Percentiles rank a stretch among this genome's conserved stretches.
phyloP scores from a whole-genome alignment of 75 land plant genomes.

The Cupressus sempervirens region DNA sequence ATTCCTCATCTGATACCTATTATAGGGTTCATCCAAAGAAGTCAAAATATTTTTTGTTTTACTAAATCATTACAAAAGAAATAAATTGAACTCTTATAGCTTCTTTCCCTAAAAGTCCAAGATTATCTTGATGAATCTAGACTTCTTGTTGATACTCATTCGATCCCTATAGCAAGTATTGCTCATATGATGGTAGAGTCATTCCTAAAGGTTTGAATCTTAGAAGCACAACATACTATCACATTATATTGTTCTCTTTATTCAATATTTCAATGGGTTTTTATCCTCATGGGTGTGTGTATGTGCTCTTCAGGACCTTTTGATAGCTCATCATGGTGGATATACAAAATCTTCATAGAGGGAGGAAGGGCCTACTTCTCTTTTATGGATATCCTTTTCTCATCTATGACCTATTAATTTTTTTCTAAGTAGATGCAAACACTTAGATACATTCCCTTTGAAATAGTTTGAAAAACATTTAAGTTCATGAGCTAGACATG shows the following conservation, averaged over 20 bases:
- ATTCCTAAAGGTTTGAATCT: slow-evolving; percentile 66
- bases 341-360: slow-evolving; percentile 81
- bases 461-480: no score
- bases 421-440: no score
- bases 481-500: no score
- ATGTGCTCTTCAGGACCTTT: slow-evolving; percentile 57
- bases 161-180: slow-evolving; percentile 73
- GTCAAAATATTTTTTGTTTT: slow-evolving; percentile 83
- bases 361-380: slow-evolving; percentile 94
- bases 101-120: slow-evolving; percentile 96
- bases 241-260: background rate
- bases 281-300: background rate
- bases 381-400: slow-evolving; percentile 88
- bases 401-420: no score
- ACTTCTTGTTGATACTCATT: slow-evolving; percentile 80
- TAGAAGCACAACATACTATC: background rate
- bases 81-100: slow-evolving; percentile 79
- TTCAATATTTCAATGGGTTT: background rate
- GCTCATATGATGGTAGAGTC: slow-evolving; percentile 95
- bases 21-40: slow-evolving; percentile 84
- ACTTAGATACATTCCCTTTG: no score
- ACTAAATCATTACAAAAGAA: slow-evolving; percentile 76
- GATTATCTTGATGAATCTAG: slow-evolving; percentile 91
- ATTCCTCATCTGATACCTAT: slow-evolving; percentile 5
- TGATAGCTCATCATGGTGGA: slow-evolving; percentile 98